phyloP scores from a whole-genome alignment of 2,329 filamentous ascomycete species.

The Leptographium flavum region DNA sequence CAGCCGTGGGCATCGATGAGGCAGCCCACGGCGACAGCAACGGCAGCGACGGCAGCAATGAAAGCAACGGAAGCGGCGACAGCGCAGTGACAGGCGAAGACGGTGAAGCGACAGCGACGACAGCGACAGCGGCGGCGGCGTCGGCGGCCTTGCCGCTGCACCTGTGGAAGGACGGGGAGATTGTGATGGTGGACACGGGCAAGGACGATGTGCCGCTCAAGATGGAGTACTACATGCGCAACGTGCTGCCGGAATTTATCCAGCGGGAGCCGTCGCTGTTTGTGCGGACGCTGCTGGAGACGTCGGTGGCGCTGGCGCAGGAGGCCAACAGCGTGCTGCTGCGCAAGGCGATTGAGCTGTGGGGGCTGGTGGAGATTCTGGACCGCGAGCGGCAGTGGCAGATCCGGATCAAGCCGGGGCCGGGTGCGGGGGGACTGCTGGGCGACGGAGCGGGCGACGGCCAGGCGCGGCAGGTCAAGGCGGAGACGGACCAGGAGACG shows the following conservation, averaged over 20 bases:
- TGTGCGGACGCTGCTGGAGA: conserved; percentile 42
- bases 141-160: conserved; percentile 17
- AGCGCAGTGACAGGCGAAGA: conserved; percentile 13
- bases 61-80: background rate
- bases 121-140: conserved; percentile 15
- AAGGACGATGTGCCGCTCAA: conserved; percentile 44
- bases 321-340: conserved; percentile 38
- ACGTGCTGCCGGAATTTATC: conserved; percentile 42
- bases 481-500: conserved; percentile 38
- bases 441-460: no score
- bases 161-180: conserved; percentile 12
- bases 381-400: conserved; percentile 50
- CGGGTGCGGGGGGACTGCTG: background rate
- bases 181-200: conserved; percentile 46
- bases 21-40: background rate
- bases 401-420: conserved; percentile 32
- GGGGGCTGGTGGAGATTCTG: conserved; percentile 51
- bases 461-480: conserved; percentile 29
- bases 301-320: conserved; percentile 29
- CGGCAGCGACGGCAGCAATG: background rate
- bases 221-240: conserved; percentile 46
- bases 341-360: conserved; percentile 45
- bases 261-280: conserved; percentile 45
- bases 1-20: background rate
- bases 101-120: conserved; percentile 15